Evolutionary conservation across 2,329 filamentous ascomycete genomes (phyloP).

Genomic region (Claviceps sorghi): DNA sequence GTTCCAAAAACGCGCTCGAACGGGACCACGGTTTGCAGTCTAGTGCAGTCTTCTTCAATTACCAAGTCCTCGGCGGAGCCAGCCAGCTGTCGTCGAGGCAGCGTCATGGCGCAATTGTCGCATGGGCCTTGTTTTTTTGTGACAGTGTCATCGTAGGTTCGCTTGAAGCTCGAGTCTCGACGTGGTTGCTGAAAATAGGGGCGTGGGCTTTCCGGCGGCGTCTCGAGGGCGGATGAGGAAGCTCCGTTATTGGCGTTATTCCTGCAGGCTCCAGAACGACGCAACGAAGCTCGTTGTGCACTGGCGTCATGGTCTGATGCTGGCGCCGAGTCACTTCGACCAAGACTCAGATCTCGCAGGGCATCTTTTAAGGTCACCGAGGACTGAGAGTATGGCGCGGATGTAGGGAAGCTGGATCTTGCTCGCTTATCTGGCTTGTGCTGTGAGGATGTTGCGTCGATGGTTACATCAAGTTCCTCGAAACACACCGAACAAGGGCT

Average conservation of each 20-base stretch:
- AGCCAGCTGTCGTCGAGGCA: conserved; percentile 30
- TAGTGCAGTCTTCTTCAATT: conserved; percentile 34
- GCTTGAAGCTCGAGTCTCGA: conserved; percentile 44
- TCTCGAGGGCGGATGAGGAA: conserved; percentile 33
- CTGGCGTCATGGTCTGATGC: conserved; percentile 31
- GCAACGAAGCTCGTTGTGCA: conserved; percentile 26
- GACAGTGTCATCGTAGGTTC: conserved; percentile 51
- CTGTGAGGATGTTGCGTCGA: conserved; percentile 3
- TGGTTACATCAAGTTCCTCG: conserved; percentile 21
- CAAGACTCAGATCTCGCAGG: conserved; percentile 32
- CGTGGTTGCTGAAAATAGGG: conserved; percentile 25
- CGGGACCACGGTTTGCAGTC: conserved; percentile 44
- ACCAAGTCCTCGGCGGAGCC: conserved; percentile 15
- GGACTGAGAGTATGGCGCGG: conserved; percentile 18
- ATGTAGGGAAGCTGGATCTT: conserved; percentile 24
- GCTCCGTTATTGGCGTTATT: conserved; percentile 9
- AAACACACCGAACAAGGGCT: conserved; percentile 46
- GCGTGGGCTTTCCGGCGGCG: conserved; percentile 43
- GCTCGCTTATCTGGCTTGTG: conserved; percentile 20
- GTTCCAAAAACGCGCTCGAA: conserved; percentile 43
- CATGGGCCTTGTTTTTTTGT: conserved; percentile 49
- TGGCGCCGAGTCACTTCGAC: conserved; percentile 28
- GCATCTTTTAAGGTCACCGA: conserved; percentile 30
- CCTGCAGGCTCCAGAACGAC: conserved; percentile 20
- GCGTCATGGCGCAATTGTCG: conserved; percentile 53